Conservation (phyloP, 148 eudicot species). For the Gaultheria prostrata region DNA sequence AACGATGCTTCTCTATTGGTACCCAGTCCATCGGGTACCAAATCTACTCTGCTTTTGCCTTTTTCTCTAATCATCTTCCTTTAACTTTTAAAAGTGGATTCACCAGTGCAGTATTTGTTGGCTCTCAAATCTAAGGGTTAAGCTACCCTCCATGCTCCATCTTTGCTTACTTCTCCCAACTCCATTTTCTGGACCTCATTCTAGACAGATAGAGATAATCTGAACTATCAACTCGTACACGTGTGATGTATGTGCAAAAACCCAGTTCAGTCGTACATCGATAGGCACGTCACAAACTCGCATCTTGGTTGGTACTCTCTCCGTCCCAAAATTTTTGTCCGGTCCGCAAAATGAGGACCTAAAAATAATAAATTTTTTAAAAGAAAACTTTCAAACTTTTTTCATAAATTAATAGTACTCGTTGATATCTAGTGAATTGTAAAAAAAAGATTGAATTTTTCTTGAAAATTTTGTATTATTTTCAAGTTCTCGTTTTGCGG, state of each 20-base stretch:
- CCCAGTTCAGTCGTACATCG: neutral
- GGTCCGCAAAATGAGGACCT: too few relatives aligned
- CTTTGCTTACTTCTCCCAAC: neutral
- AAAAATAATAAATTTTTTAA: too few relatives aligned
- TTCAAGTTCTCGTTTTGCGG: too few relatives aligned
- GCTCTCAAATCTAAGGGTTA: neutral
- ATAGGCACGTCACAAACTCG: neutral
- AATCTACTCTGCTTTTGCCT: conserved; percentile 12
- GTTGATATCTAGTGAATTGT: too few relatives aligned
- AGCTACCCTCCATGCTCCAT: neutral
- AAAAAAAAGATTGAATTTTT: too few relatives aligned
- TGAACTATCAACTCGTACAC: neutral
- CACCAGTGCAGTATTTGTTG: neutral
- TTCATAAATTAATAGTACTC: too few relatives aligned
- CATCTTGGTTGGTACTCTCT: neutral
- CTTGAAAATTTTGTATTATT: too few relatives aligned
- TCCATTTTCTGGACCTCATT: neutral
- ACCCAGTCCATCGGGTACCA: neutral
- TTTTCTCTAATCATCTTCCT: neutral
- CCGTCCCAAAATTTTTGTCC: too few relatives aligned
- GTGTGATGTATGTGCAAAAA: neutral
- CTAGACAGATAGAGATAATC: too few relatives aligned
- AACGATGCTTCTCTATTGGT: neutral
- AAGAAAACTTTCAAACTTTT: too few relatives aligned
- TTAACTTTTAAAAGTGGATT: conserved; percentile 8